phyloP scores from a whole-genome alignment of 768 basidiomycete genomes.

The Trametes maxima region DNA sequence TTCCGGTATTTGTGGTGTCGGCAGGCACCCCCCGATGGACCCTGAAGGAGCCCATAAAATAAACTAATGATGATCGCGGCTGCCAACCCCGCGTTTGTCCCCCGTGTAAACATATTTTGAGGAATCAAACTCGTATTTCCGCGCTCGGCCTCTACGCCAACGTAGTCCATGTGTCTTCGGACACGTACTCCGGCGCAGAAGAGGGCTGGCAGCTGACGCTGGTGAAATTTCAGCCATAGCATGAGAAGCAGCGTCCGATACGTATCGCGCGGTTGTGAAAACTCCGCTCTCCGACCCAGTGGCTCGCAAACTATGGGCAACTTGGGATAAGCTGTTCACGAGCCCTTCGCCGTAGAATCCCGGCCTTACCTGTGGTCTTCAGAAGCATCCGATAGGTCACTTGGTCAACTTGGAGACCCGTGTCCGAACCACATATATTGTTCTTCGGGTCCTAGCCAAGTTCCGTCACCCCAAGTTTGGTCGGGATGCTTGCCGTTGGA shows the following conservation, averaged over 20 bases:
- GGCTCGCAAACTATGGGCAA: constrained; percentile 1
- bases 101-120: not conserved
- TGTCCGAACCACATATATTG: not conserved
- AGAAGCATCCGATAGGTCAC: not conserved
- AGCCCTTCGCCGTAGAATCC: not conserved
- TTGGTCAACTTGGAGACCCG: not conserved
- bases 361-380: not conserved
- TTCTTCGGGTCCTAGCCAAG: not conserved
- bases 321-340: constrained; percentile 6
- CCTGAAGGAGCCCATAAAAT: constrained; percentile 5
- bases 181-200: not conserved
- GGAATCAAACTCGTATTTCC: not conserved
- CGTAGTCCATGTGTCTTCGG: not conserved
- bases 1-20: constrained; percentile 4
- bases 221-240: not conserved
- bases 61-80: not conserved
- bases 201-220: not conserved
- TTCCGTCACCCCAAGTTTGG: not conserved
- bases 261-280: not conserved
- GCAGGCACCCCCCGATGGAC: not conserved
- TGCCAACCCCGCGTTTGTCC: not conserved
- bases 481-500: constrained; percentile 3
- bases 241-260: not conserved
- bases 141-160: not conserved
- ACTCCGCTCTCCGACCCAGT: constrained; percentile 1